These are phyloP conservation scores for Yamadazyma diddensiae DNA, from an alignment of 1,139 yeast genomes.

Conservation along the genomic window DNA sequence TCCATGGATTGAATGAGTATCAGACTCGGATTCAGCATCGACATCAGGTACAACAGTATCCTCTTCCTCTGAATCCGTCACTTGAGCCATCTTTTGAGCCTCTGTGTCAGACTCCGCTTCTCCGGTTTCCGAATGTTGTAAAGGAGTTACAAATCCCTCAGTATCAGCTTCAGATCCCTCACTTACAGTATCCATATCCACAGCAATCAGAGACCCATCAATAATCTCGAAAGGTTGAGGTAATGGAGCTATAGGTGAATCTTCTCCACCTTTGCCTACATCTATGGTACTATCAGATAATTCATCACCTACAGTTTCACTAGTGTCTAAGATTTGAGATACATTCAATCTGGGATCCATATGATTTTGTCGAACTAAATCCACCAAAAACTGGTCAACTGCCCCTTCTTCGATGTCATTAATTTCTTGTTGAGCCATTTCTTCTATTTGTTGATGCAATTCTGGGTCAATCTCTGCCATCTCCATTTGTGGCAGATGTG, in stretches of 20 bases:
- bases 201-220: conserved; percentile 5
- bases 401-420: neutral
- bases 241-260: conserved; percentile 10
- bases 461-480: conserved; percentile 1
- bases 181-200: conserved; percentile 19
- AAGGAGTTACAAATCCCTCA: neutral
- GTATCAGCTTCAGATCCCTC: conserved; percentile 25
- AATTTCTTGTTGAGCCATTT: conserved; percentile 1
- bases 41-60: neutral
- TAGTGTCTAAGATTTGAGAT: neutral
- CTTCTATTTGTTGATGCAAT: conserved; percentile 11
- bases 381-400: conserved; percentile 3
- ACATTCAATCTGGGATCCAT: neutral
- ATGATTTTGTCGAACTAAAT: conserved; percentile 6
- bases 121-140: neutral
- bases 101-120: neutral
- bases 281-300: conserved; percentile 1
- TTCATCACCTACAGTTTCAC: conserved; percentile 4
- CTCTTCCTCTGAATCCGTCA: neutral
- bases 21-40: conserved; percentile 4
- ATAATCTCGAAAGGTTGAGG: conserved; percentile 12
- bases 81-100: neutral
- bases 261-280: neutral
- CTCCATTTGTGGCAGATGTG: neutral
- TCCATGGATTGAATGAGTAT: conserved; percentile 8